phyloP scores from a whole-genome alignment of 2,329 filamentous ascomycete species.

The Colletotrichum sidae region DNA sequence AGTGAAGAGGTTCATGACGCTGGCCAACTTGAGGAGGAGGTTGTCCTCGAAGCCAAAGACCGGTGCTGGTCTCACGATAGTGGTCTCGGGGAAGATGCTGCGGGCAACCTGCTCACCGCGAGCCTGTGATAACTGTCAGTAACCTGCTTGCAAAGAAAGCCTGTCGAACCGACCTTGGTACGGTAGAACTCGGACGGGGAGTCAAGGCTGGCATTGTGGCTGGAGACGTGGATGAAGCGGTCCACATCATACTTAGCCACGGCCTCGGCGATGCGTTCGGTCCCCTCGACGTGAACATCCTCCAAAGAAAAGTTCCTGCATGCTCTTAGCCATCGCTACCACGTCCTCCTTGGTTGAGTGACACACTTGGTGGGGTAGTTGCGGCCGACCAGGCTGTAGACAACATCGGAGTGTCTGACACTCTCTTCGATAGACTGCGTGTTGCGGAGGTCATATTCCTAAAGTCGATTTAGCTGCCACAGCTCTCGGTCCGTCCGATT shows the following conservation, averaged over 20 bases:
- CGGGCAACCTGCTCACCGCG: constrained; percentile 86
- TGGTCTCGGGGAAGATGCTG: constrained; percentile 94
- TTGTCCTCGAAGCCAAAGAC: constrained; percentile 96
- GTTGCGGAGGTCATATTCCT: constrained; percentile 96
- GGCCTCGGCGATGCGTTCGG: constrained; percentile 91
- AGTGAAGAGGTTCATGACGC: constrained; percentile 84
- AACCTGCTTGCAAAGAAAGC: not conserved
- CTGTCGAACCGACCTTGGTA: constrained; percentile 73
- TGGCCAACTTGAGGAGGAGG: constrained; percentile 86
- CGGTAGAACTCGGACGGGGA: constrained; percentile 91
- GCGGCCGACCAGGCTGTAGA: constrained; percentile 95
- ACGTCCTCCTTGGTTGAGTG: not conserved
- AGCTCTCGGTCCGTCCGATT: not conserved
- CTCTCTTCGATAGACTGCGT: constrained; percentile 96
- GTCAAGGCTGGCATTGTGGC: constrained; percentile 85
- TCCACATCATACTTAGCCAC: constrained; percentile 98
- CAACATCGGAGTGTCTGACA: constrained; percentile 95
- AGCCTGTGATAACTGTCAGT: constrained; percentile 60
- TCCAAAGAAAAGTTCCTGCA: constrained; percentile 91
- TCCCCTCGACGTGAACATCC: constrained; percentile 93
- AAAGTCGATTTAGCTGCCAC: constrained; percentile 23
- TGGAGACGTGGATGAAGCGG: constrained; percentile 95
- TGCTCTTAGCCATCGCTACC: constrained; percentile 45
- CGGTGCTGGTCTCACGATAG: constrained; percentile 92
- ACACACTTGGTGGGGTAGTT: constrained; percentile 94